Evolutionary conservation across 257 asterid genomes (phyloP), one percentile per base, ranked within the genome.

Genomic region (Fraxinus anomala): DNA sequence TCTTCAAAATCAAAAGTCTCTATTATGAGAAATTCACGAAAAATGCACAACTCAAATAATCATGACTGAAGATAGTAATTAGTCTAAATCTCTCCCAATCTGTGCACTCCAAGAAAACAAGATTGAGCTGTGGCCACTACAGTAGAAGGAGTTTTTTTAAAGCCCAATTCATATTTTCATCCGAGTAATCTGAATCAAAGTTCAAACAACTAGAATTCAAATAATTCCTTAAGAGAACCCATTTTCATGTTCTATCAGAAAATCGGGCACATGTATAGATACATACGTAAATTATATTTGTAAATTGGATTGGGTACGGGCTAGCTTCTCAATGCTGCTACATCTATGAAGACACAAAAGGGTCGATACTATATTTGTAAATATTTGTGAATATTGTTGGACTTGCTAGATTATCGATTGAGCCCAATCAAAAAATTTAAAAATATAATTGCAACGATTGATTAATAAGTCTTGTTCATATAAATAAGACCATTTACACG

Each of bases 171-270:
- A n/a, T 51, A 14, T 76, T 70, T 12, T 26, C 51, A 49, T 39
- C 24, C 56, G n/a, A 42, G 7, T 68, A 56, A n/a, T 70, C 67
- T n/a, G 44, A 59, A 73, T 37, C 34, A 14, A 39, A 67, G 12
- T 70, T 21, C 76, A 63, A 26, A 74, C 66, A 56, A n/a, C 66
- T 56, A 56, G 2, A 56, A 56, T 4, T 56, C 23, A 56, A 56
- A 5, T 14, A 56, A 56, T 56, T 56, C 26, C 66, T 56, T n/a
- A 56, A 17, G 26, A 56, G 66, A 56, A 6, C 28, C 66, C 66
- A 17, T 19, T 17, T 9, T 56, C 28, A 4, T 56, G 28, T 14
- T 17, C 6, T 56, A 17, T n/a, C 65, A 54, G 23, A 54, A 54
- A 54, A 17, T 24, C 65, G 19, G 19, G 19, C 21, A 17, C 61